Percentiles rank a stretch among this genome's conserved stretches.
phyloP scores from a whole-genome alignment of 768 basidiomycete species.

The Naganishia kalamii region DNA sequence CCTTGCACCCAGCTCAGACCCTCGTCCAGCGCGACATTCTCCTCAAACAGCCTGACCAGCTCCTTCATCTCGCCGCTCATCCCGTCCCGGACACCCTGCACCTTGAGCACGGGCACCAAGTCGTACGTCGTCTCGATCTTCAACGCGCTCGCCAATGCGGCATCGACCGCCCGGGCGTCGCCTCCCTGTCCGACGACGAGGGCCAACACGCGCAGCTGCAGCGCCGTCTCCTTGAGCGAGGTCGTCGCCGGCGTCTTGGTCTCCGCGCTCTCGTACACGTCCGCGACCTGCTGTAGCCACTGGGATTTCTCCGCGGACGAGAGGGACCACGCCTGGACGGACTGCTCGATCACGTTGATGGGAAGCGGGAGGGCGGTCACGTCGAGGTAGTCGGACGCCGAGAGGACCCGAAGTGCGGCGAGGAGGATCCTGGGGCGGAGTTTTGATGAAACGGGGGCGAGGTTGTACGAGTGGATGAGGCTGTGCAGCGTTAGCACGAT shows the following conservation, averaged over 20 bases:
- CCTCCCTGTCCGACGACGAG: slow-evolving; percentile 23
- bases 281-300: slow-evolving; percentile 35
- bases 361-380: slow-evolving; percentile 35
- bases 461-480: slow-evolving; percentile 45
- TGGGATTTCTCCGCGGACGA: slow-evolving; percentile 33
- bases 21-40: slow-evolving; percentile 34
- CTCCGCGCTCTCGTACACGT: slow-evolving; percentile 32
- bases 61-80: slow-evolving; percentile 29
- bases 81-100: slow-evolving; percentile 30
- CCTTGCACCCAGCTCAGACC: slow-evolving; percentile 33
- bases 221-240: slow-evolving; percentile 25
- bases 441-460: slow-evolving; percentile 35
- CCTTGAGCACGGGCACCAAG: slow-evolving; percentile 31
- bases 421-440: slow-evolving; percentile 38
- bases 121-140: slow-evolving; percentile 32
- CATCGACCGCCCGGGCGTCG: slow-evolving; percentile 25
- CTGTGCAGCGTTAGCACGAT: slow-evolving; percentile 19
- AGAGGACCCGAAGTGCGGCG: slow-evolving; percentile 36
- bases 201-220: slow-evolving; percentile 34
- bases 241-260: slow-evolving; percentile 12
- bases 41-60: slow-evolving; percentile 35
- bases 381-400: slow-evolving; percentile 30
- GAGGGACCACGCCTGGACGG: slow-evolving; percentile 36
- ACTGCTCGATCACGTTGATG: slow-evolving; percentile 24
- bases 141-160: slow-evolving; percentile 32